Evolutionary conservation across 495 filamentous ascomycete species (phyloP), one percentile per base, ranked within the genome.

Genomic region (Penicillium manginii): DNA sequence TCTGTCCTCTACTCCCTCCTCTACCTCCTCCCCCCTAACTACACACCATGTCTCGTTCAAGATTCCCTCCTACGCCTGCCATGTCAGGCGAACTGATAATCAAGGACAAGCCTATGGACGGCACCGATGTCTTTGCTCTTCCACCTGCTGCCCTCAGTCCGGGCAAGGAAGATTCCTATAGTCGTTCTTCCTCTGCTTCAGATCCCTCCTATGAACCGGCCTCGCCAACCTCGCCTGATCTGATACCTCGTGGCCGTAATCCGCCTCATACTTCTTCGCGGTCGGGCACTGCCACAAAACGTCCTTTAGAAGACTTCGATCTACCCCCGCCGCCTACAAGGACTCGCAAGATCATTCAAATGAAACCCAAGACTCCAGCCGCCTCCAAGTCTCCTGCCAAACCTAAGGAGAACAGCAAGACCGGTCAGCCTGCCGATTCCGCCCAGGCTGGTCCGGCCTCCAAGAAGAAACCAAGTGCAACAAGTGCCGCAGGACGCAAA

Each of bases 261-360:
- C 73, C 74, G 4, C 79, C 86, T 59, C 85, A 86, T 78, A 80
- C 18, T 47, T n/a, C 42, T 45, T 80, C 86, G 17, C 79, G 84
- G 32, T 81, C 87, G 47, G 74, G 66, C 3, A 57, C 83, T 2
- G 81, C 84, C 2, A 70, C 78, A 53, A 81, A 84, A 68, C 67
- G 76, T 9, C 71, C 77, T 1, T 68, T 74, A 35, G 76, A 81
- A 19, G 78, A 84, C 23, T 93, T 96, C 65, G 84, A 88, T 17
- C 82, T 98, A 4, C 94, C 94, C 19, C 94, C 96, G 3, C 94
- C 94, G 15, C 94, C 94, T 0, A 96, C 93, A 12, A 81, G 94
- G 49, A 90, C 91, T 29, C 86, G 96, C 61, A 97, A 92, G 78
- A 98, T 98, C 68, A 98, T 98, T 50, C 94, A 98, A 74, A 97